phyloP scores from a whole-genome alignment of 2,329 filamentous ascomycete genomes.

The Raffaelea ambrosiae region DNA sequence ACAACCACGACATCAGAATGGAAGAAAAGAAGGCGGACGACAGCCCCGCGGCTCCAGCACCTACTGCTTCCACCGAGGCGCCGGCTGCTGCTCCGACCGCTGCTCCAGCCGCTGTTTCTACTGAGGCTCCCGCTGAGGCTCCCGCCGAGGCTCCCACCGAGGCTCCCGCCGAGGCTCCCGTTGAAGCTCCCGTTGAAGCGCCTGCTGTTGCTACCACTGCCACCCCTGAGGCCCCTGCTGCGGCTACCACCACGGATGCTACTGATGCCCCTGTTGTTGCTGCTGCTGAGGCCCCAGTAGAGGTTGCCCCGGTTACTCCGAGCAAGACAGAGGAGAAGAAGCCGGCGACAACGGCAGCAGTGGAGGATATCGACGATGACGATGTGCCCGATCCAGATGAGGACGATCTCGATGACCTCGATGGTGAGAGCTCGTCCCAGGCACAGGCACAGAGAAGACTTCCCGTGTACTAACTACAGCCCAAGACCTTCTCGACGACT shows the following conservation, averaged over 20 bases:
- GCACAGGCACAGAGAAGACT: too few species aligned
- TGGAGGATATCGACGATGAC: conserved; percentile 28
- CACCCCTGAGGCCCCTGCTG: neutral
- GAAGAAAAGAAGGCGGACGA: neutral
- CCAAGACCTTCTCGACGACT: conserved; percentile 88
- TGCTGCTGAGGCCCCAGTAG: neutral
- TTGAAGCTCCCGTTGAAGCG: too few species aligned
- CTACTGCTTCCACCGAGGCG: conserved; percentile 12
- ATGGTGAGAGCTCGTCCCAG: conserved; percentile 47
- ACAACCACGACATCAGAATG: neutral
- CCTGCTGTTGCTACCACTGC: neutral
- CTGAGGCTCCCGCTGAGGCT: neutral
- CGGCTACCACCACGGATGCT: too few species aligned
- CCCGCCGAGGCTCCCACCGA: conserved; percentile 9
- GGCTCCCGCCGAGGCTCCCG: too few species aligned
- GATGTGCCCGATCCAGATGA: conserved; percentile 83
- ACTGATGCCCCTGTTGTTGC: too few species aligned
- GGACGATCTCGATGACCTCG: conserved; percentile 84
- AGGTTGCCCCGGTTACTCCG: conserved; percentile 9
- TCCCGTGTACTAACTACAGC: neutral
- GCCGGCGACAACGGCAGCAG: conserved; percentile 9
- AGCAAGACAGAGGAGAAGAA: conserved; percentile 14
- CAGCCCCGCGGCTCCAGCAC: neutral
- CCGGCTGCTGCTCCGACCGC: conserved; percentile 1
- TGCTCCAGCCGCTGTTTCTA: neutral